These are phyloP conservation scores for Rossbeevera mucosa DNA, from an alignment of 768 basidiomycete genomes.

Conservation along the genomic window DNA sequence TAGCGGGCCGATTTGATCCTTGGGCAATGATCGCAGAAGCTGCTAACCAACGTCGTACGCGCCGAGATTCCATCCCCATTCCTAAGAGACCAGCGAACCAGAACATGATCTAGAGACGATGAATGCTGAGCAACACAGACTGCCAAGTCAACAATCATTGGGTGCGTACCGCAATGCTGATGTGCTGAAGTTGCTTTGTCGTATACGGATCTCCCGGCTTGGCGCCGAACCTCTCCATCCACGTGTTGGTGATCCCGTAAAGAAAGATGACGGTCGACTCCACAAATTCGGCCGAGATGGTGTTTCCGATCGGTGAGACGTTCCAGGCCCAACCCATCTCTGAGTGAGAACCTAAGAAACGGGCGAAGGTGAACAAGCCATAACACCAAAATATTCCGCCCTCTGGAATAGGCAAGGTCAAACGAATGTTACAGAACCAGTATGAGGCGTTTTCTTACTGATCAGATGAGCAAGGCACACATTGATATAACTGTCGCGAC, in stretches of 20 bases:
- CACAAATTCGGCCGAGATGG: conserved; percentile 66
- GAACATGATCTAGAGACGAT: conserved; percentile 66
- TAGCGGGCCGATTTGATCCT: conserved; percentile 18
- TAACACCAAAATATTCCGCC: conserved; percentile 92
- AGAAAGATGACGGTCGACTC: conserved; percentile 80
- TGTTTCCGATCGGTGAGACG: conserved; percentile 45
- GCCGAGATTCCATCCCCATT: conserved; percentile 82
- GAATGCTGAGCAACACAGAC: not conserved
- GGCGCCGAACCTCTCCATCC: conserved; percentile 95
- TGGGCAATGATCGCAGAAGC: conserved; percentile 45
- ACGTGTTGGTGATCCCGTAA: conserved; percentile 89
- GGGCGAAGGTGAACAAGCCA: conserved; percentile 83
- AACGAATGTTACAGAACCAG: not conserved
- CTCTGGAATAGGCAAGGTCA: conserved; percentile 41
- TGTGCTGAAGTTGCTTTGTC: conserved; percentile 91
- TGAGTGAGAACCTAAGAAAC: conserved; percentile 88
- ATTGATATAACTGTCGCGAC: conserved; percentile 73
- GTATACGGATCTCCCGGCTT: conserved; percentile 77
- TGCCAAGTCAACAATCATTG: not conserved
- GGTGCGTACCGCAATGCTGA: conserved; percentile 74
- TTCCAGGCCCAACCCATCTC: conserved; percentile 97
- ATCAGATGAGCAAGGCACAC: conserved; percentile 88
- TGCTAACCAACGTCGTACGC: conserved; percentile 69
- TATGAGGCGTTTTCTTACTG: conserved; percentile 46
- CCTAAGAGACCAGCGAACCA: conserved; percentile 90